phyloP scores from a whole-genome alignment of 2,329 filamentous ascomycete species.

The Colletotrichum sojae region DNA sequence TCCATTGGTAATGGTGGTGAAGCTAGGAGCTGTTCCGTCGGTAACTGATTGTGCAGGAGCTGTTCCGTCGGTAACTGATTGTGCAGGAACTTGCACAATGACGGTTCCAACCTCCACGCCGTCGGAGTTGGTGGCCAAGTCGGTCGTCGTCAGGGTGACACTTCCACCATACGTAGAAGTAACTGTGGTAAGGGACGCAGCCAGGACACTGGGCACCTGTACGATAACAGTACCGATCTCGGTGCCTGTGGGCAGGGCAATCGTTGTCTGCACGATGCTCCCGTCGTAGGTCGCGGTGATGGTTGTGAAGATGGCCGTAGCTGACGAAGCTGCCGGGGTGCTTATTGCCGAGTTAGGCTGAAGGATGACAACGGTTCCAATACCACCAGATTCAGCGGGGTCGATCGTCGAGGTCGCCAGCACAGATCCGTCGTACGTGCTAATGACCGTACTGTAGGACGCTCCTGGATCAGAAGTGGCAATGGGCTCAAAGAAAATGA shows the following conservation, averaged over 20 bases:
- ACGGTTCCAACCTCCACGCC: neutral
- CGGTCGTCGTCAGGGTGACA: neutral
- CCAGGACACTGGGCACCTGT: slow-evolving; percentile 6
- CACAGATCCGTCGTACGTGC: neutral
- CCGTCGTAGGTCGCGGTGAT: slow-evolving; percentile 14
- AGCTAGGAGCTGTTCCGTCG: neutral
- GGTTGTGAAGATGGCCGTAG: slow-evolving; percentile 10
- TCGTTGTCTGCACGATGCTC: slow-evolving; percentile 13
- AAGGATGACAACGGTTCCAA: slow-evolving; percentile 14
- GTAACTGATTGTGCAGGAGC: neutral
- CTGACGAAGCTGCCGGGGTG: slow-evolving; percentile 3
- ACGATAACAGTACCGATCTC: slow-evolving; percentile 21
- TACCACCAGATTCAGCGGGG: slow-evolving; percentile 1
- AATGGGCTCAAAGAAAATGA: slow-evolving; percentile 17
- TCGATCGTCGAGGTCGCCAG: slow-evolving; percentile 13
- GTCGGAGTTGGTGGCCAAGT: neutral
- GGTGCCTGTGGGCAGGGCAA: neutral
- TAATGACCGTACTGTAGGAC: slow-evolving; percentile 5
- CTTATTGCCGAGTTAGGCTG: slow-evolving; percentile 5
- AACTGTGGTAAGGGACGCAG: neutral
- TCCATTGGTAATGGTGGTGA: neutral
- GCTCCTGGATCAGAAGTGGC: neutral
- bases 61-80: neutral
- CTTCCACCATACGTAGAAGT: slow-evolving; percentile 9
- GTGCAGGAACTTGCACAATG: neutral